Conservation (phyloP, 441 rosid species). For the Aquilaria agallochum region DNA sequence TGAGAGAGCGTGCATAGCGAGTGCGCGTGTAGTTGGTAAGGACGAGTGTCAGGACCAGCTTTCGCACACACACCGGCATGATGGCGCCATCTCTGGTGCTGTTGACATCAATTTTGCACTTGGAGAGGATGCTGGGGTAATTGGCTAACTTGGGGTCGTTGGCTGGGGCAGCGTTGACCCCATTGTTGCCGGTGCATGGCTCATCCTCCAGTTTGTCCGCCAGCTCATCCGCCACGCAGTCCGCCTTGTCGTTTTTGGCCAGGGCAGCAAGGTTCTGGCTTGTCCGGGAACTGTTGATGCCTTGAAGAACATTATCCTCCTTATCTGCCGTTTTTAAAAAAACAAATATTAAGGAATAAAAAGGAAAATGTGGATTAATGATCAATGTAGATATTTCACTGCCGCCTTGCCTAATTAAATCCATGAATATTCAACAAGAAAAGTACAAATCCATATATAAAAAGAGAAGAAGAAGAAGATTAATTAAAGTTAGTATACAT, state of each 20-base stretch:
- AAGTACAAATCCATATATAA: too few relatives aligned
- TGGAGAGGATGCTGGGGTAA: conserved; percentile 38
- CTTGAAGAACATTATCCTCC: conserved; percentile 63
- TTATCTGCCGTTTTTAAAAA: conserved; percentile 25
- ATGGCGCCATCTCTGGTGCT: conserved; percentile 48
- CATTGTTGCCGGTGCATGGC: conserved; percentile 19
- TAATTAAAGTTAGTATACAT: too few relatives aligned
- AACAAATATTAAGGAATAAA: not conserved
- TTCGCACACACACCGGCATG: conserved; percentile 61
- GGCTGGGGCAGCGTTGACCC: conserved; percentile 10
- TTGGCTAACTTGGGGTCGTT: conserved; percentile 31
- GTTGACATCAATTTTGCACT: conserved; percentile 55
- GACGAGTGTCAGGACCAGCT: conserved; percentile 53
- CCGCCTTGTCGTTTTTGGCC: conserved; percentile 50
- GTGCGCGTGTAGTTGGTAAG: conserved; percentile 68
- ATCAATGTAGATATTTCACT: too few relatives aligned
- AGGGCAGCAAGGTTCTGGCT: conserved; percentile 41
- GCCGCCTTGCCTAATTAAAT: not conserved
- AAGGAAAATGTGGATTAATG: not conserved
- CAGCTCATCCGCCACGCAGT: conserved; percentile 52
- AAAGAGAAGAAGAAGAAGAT: too few relatives aligned
- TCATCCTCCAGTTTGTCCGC: conserved; percentile 53
- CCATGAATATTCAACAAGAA: not conserved
- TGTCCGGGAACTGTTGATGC: conserved; percentile 61
- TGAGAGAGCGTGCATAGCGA: conserved; percentile 39